Conservation (phyloP, 768 basidiomycete species). For the Mycena vulgaris region DNA sequence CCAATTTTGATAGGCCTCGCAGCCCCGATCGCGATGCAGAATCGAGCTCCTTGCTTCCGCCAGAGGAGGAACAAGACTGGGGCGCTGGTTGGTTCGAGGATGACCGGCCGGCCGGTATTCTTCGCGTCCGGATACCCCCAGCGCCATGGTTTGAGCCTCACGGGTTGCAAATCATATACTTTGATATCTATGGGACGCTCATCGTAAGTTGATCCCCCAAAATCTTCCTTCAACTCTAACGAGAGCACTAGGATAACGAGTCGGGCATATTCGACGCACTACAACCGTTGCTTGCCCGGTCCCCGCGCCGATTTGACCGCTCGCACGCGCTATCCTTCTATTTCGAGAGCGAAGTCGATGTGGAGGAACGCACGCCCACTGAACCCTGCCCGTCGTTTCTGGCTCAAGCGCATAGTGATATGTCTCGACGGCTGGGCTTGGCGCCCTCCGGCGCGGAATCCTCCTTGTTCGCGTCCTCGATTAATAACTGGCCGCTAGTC, state of each 20-base stretch:
- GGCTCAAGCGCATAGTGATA: neutral
- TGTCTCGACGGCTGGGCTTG: neutral
- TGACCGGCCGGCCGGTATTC: neutral
- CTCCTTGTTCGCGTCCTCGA: neutral
- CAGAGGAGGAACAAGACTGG: neutral
- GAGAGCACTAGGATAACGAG: slow-evolving; percentile 7
- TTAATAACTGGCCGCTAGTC: slow-evolving; percentile 2
- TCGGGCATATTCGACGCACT: slow-evolving; percentile 16
- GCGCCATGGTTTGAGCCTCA: neutral
- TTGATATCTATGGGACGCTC: slow-evolving; percentile 6
- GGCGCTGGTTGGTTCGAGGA: neutral
- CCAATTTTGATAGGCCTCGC: neutral
- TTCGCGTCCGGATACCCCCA: neutral
- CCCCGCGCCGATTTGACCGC: neutral
- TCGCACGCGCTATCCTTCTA: slow-evolving; percentile 17
- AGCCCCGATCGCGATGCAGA: neutral
- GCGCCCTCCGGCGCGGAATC: neutral
- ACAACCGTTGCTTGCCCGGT: slow-evolving; percentile 5
- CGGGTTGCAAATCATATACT: neutral
- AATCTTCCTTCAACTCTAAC: neutral
- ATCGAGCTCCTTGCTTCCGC: neutral
- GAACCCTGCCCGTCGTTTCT: neutral
- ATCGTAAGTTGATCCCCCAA: neutral
- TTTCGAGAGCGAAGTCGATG: slow-evolving; percentile 13
- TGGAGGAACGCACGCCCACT: neutral